Evolutionary conservation across 2,329 filamentous ascomycete species (phyloP), one percentile per base, ranked within the genome.

Genomic region (Colletotrichum spaethianum): DNA sequence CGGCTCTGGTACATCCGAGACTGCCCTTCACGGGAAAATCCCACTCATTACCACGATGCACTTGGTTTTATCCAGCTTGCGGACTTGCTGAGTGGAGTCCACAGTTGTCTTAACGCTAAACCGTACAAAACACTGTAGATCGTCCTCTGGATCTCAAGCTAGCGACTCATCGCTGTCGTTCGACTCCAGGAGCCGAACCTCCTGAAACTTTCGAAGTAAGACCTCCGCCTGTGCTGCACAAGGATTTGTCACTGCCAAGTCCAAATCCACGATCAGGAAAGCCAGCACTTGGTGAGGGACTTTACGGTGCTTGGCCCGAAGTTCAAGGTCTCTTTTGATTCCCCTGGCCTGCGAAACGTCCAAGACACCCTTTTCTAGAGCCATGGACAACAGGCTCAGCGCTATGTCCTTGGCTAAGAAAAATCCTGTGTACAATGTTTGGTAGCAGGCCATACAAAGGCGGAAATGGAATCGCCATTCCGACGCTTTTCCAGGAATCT

Each of bases 401-500:
- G 75, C 76, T 23, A 83, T 80, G 1, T 78, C 74, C 60, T 81
- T 78, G 7, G 81, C 79, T 2, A 84, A 78, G 0, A 79, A 80
- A 69, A 79, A 84, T 2, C 79, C 77, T 6, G 76, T 76, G 11
- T 79, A 76, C 3, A 84, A 76, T 12, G 75, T 75, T 33, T 81
- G 77, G 66, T 84, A 84, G 3, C 79, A 79, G 57, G 83, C 80
- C 6, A 85, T 67, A 42, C 82, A 84, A 3, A 83, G 74, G 3
- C 80, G 72, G 5, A 85, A 75, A 62, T 84, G 83, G 3, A 79
- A 77, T 20, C 76, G 77, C 78, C 78, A 80, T 8, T 81, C 70
- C 0, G 77, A 70, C 16, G 81, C 78, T 3, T 33, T 5, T 16
- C 18, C 26, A 7, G 26, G 20, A 38, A n/a, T 20, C 4, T 74